Conservation (phyloP, 495 filamentous ascomycete species). For the Penicillium ochrochloron region DNA sequence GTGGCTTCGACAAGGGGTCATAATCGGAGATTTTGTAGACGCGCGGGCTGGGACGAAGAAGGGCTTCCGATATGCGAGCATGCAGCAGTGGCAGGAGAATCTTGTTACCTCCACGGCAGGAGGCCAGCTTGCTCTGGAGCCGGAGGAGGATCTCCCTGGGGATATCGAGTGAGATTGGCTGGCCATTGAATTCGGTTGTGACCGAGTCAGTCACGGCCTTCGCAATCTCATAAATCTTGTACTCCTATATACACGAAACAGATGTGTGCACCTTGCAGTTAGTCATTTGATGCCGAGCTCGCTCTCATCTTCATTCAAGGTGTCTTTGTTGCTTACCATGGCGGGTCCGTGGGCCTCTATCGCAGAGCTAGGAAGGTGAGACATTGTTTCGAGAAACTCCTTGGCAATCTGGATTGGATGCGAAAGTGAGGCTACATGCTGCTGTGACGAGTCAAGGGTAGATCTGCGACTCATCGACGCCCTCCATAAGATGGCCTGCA, state of each 20-base stretch:
- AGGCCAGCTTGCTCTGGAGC: constrained; percentile 9
- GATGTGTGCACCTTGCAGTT: not conserved
- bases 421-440: not conserved
- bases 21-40: not conserved
- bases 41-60: not conserved
- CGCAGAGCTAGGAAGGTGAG: constrained; percentile 5
- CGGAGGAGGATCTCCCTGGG: constrained; percentile 1
- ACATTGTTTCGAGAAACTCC: not conserved
- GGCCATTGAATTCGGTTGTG: constrained; percentile 2
- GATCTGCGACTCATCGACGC: not conserved
- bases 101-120: constrained; percentile 1
- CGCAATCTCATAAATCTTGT: constrained; percentile 6
- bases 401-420: constrained; percentile 2
- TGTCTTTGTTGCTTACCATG: not conserved
- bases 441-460: constrained; percentile 1
- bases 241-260: not conserved
- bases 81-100: constrained; percentile 2
- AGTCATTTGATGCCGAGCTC: not conserved
- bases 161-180: not conserved
- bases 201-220: constrained; percentile 5
- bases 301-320: not conserved
- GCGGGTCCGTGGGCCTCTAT: constrained; percentile 2
- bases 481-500: constrained; percentile 6
- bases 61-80: constrained; percentile 4
- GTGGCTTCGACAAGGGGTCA: not conserved